Evolutionary conservation across 108 stramenopile species (phyloP), one percentile per base, ranked within the genome.

Genomic region (Nitzschia palea): DNA sequence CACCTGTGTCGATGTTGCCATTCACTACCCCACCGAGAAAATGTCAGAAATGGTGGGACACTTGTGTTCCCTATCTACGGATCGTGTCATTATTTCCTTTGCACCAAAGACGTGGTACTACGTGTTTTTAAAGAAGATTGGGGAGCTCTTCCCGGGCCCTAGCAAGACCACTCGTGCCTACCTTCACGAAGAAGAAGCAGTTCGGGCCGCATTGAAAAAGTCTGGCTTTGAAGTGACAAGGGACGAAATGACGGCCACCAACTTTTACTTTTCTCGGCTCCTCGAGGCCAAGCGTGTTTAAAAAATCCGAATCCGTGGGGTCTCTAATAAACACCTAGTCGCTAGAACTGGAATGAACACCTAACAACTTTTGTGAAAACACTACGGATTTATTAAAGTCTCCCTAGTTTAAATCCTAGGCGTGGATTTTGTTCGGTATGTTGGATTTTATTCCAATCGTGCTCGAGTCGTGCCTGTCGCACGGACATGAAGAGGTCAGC

Each of bases 71-170:
- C 65, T 98, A 55, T 73, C 96, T 3, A 80, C 88, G 18, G 82
- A 91, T 37, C 82, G 94, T 59, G 85, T 98, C 17, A 80, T 97
- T 30, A 88, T 97, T 57, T 95, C 93, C 18, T 98, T 98, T 69
- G 97, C 97, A 26, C 97, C 97, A 40, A 92, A 98, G 76, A 98
- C 96, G 17, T 96, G 93, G 93, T 97, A 94, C 76, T 97, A 94
- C 78, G 73, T 75, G 0, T 60, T 86, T 25, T 81, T 98, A 73
- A 98, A 98, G 77, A 96, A 96, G 83, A 56, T 98, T 71, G 97
- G 97, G 22, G 94, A 91, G 73, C 79, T 98, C 23, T 98, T 98
- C 81, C 97, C 97, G 3, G 97, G 97, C 67, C 96, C 96, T 47
- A 88, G 86, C 62, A 98, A 98, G 74, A 94, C 97, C 4, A 98